Evolutionary conservation across 2,329 filamentous ascomycete genomes (phyloP), one percentile per base, ranked within the genome.

Genomic region (Botrytis porri): DNA sequence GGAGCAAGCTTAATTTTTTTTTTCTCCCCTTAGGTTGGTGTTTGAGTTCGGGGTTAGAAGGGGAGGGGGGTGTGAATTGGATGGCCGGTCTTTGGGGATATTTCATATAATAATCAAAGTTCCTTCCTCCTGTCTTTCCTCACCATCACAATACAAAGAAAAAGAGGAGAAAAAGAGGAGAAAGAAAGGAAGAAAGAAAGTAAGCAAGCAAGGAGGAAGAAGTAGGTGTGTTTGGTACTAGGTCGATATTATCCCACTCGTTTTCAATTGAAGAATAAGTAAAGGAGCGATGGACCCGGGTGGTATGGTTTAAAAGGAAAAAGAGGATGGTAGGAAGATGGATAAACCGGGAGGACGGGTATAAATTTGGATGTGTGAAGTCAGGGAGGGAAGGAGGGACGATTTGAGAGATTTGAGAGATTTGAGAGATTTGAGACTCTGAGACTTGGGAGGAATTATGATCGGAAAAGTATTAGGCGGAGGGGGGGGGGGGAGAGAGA

Each of bases 321-420:
- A 32, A 65, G 63, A 51, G 18, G 61, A 64, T 22, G 61, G 45
- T 7, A 29, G 39, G 61, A n/a, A n/a, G n/a, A n/a, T n/a, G n/a
- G n/a, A 20, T 22, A 32, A 43, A 22, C 4, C 61, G 39, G 39
- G 61, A 64, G n/a, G 39, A 45, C 61, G 61, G 39, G 39, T 43
- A 43, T 32, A 39, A 29, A 43, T 43, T 63, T 63, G 51, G 18
- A 32, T 18, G n/a, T 62, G 61, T 41, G 25, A 29, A 63, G 37
- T 63, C 37, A 63, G 61, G 61, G 61, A 63, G 61, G 61, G 39
- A 54, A n/a, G n/a, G n/a, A n/a, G n/a, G n/a, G n/a, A n/a, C n/a
- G 51, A 51, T 51, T 51, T 25, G 48, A 54, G 25, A 4, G 45
- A 48, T 51, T 51, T 14, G 48, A 14, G 51, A 57, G 51, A 51